Evolutionary conservation across 2,329 filamentous ascomycete species (phyloP), one percentile per base, ranked within the genome.

Genomic region (Claviceps maximensis): DNA sequence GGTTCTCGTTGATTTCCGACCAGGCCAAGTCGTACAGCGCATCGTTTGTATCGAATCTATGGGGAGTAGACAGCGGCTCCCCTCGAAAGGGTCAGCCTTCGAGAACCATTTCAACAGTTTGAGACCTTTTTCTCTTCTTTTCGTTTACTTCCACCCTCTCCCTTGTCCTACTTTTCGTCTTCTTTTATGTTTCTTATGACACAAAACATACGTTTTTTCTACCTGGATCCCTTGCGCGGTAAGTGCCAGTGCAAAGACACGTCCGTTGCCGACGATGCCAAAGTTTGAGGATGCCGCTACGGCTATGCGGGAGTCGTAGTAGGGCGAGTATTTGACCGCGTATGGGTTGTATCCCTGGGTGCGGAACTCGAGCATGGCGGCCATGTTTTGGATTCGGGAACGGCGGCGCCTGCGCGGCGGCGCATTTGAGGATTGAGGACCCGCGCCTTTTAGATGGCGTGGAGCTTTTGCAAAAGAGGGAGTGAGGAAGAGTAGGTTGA

Each of bases 261-360:
- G 82, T 12, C 93, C 93, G 73, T 98, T 98, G 48, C 93, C 93
- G 38, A 98, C 91, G 41, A 98, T 86, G 41, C 93, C 93, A 71
- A 93, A 98, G 74, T 98, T 97, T 58, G 91, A 83, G n/a, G 89
- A 86, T 1, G 87, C 79, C 31, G 88, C 87, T 62, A 96, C 89
- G 54, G 91, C 91, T 58, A 98, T 82, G 58, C 90, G 84, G 59
- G 87, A 93, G 73, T 97, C 93, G 74, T 94, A 95, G 74, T 96
- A 98, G 7, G 93, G 93, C 53, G 91, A 97, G 76, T 97, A 98
- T 72, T 96, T 95, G 70, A 96, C 89, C 60, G 87, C 88, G 72
- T 95, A 96, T 63, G 90, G 90, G 69, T 97, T 95, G 78, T 82
- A 97, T 63, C 93, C 93, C 66, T 88, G 79, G 23, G 93, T 97